These are phyloP conservation scores for Populus ilicifolia DNA, from an alignment of 345 rosid species.

Conservation along the genomic window DNA sequence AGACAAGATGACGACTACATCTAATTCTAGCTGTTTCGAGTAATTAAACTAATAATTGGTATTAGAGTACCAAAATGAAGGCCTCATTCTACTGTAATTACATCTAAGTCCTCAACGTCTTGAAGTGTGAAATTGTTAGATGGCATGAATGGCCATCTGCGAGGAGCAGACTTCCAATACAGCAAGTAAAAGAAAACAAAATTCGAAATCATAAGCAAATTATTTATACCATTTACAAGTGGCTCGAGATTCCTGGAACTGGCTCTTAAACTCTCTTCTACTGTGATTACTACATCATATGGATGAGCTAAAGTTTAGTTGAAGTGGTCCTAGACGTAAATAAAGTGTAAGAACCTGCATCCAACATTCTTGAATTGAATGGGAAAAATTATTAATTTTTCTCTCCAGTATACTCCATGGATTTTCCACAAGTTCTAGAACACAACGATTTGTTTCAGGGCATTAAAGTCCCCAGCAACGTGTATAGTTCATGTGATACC, in stretches of 20 bases:
- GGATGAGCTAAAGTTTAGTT: not conserved
- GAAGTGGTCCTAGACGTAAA: not conserved
- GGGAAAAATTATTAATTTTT: no score
- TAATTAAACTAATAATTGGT: slow-evolving; percentile 18
- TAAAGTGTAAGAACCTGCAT: not conserved
- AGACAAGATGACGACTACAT: slow-evolving; percentile 20
- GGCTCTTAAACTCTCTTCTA: not conserved
- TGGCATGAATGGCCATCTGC: not conserved
- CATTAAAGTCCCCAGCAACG: no score
- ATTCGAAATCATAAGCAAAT: not conserved
- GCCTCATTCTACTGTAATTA: slow-evolving; percentile 1
- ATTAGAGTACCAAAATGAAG: not conserved
- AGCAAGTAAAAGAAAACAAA: no score
- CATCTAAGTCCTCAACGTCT: slow-evolving; percentile 9
- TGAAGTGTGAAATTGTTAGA: not conserved
- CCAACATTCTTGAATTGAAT: no score
- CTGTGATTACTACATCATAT: not conserved
- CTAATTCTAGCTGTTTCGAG: slow-evolving; percentile 27
- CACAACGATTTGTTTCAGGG: no score
- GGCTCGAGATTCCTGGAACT: no score
- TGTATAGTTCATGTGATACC: not conserved
- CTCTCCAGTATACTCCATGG: no score
- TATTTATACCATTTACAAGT: not conserved
- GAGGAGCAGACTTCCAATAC: no score
- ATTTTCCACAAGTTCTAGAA: no score